A percentile compares a stretch with the other conserved stretches of the same genome.
phyloP scores from a whole-genome alignment of 306 rosid species.

The Crataegus laevigata region DNA sequence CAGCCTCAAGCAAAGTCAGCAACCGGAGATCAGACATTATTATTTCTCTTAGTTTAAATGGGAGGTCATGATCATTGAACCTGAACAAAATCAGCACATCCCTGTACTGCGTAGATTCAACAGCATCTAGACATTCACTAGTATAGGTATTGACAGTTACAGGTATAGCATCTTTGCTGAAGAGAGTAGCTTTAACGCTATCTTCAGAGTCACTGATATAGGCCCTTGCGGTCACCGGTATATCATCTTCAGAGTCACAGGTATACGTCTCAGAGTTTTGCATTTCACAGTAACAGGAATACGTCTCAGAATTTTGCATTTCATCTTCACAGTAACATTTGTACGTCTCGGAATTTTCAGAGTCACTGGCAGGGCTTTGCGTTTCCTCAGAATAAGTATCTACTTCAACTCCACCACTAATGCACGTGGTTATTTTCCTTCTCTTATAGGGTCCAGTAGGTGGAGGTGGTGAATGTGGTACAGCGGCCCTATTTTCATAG shows the following conservation, averaged over 20 bases:
- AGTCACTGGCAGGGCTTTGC: conserved; percentile 10
- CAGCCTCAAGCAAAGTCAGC: conserved; percentile 89
- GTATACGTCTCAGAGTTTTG: background rate
- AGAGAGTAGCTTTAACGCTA: conserved; percentile 45
- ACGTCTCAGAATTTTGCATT: conserved; percentile 1
- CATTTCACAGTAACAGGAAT: background rate
- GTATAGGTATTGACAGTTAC: background rate
- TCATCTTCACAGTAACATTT: conserved; percentile 47
- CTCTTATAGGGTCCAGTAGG: conserved; percentile 73
- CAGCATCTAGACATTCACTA: conserved; percentile 32
- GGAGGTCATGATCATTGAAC: conserved; percentile 79
- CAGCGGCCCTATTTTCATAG: conserved; percentile 16
- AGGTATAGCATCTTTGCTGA: conserved; percentile 32
- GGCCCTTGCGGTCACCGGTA: background rate
- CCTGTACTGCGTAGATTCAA: conserved; percentile 58
- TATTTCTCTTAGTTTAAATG: conserved; percentile 60
- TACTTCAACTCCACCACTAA: conserved; percentile 27
- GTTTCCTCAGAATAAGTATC: conserved; percentile 30
- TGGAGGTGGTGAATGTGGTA: conserved; percentile 61
- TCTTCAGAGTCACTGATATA: conserved; percentile 25
- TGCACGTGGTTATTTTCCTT: conserved; percentile 46
- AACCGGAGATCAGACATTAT: conserved; percentile 78
- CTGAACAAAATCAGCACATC: conserved; percentile 69
- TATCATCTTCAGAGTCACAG: conserved; percentile 11
- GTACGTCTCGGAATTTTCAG: conserved; percentile 42